These are phyloP conservation scores for Dillenia turbinata DNA, from an alignment of 164 flowering plant species.

Conservation along the genomic window DNA sequence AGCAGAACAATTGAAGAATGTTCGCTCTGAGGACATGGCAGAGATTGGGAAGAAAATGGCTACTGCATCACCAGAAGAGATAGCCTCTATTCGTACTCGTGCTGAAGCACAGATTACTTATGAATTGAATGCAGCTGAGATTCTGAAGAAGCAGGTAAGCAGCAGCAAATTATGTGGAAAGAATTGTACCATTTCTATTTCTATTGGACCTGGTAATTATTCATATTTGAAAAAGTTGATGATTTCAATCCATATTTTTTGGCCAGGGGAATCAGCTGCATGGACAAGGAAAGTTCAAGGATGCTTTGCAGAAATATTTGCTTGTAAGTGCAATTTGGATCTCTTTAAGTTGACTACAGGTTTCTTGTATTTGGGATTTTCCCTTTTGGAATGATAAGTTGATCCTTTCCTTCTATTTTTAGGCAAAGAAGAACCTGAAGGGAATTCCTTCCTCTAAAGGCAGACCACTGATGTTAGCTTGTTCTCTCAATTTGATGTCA, in stretches of 20 bases:
- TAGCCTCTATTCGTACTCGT: constrained; percentile 73
- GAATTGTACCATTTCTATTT: not conserved
- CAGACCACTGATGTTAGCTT: constrained; percentile 53
- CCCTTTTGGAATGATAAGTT: no score
- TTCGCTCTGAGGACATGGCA: constrained; percentile 88
- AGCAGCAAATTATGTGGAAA: not conserved
- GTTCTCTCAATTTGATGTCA: constrained; percentile 95
- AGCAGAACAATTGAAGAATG: constrained; percentile 82
- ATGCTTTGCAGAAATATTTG: constrained; percentile 72
- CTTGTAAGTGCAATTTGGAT: constrained; percentile 44
- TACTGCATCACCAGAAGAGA: constrained; percentile 78
- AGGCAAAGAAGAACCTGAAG: constrained; percentile 83
- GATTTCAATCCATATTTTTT: not conserved
- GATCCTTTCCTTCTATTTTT: constrained; percentile 5
- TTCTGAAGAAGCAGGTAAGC: constrained; percentile 80
- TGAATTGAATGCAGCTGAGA: constrained; percentile 67
- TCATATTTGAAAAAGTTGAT: not conserved
- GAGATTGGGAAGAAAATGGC: constrained; percentile 88
- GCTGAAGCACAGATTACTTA: constrained; percentile 64
- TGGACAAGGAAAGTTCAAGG: constrained; percentile 60
- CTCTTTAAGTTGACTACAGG: no score
- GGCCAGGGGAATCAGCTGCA: constrained; percentile 91
- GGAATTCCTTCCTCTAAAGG: constrained; percentile 52
- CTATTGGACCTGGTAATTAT: not conserved
- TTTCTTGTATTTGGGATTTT: no score